Evolutionary conservation across 139 green algal species (phyloP).

Genomic region (Chlorella sp.): DNA sequence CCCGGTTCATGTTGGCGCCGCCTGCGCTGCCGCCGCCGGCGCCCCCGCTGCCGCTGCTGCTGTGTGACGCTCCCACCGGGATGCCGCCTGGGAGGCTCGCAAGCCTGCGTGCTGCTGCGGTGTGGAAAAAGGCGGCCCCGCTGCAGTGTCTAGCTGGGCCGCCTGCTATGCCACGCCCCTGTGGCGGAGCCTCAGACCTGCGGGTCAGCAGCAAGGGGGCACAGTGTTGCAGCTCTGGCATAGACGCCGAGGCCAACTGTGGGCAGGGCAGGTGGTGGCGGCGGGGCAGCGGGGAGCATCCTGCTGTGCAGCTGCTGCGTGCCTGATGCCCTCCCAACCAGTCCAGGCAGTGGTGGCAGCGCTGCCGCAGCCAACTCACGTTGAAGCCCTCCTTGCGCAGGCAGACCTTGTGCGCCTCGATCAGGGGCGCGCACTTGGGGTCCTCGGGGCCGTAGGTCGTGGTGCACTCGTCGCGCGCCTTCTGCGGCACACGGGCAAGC

Average conservation of each 20-base stretch:
- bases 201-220: not conserved
- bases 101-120: not conserved
- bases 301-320: no score
- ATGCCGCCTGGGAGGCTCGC: no score
- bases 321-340: not conserved
- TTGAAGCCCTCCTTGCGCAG: slow-evolving; percentile 91
- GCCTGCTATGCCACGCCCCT: not conserved
- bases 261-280: no score
- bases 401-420: slow-evolving; percentile 93
- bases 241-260: no score
- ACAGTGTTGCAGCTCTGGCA: no score
- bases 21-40: not conserved
- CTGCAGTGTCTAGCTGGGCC: not conserved
- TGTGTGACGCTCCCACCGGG: not conserved
- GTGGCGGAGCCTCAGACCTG: slow-evolving; percentile 9
- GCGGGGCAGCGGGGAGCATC: no score
- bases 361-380: slow-evolving; percentile 43
- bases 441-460: slow-evolving; percentile 74
- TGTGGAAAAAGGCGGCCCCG: not conserved
- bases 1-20: slow-evolving; percentile 35
- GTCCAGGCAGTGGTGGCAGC: no score
- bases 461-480: slow-evolving; percentile 74
- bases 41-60: not conserved
- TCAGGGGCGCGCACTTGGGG: slow-evolving; percentile 74
- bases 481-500: slow-evolving; percentile 36